phyloP scores from a whole-genome alignment of 208 protist genomes.

The Phytomonas francai region DNA sequence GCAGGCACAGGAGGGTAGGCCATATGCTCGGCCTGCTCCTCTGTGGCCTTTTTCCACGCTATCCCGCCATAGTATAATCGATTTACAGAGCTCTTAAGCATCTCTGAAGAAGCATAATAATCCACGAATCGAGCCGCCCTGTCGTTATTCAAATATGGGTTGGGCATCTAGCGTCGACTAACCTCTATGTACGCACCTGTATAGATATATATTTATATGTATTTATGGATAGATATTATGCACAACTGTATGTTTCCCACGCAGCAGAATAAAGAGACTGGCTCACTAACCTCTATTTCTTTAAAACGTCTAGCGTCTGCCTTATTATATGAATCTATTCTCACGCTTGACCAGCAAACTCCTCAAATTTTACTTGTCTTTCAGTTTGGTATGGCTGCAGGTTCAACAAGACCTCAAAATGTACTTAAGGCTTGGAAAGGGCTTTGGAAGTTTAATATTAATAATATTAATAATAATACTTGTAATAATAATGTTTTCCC shows the following conservation, averaged over 20 bases:
- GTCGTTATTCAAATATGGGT: slow-evolving; percentile 59
- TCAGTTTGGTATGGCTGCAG: too few relatives aligned
- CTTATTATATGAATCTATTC: too few relatives aligned
- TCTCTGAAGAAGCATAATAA: slow-evolving; percentile 65
- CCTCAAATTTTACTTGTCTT: too few relatives aligned
- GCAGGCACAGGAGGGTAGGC: slow-evolving; percentile 33
- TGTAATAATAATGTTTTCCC: too few relatives aligned
- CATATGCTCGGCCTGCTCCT: slow-evolving; percentile 30
- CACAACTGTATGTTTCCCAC: slow-evolving; percentile 3
- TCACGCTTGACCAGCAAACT: too few relatives aligned
- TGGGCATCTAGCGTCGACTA: slow-evolving; percentile 33
- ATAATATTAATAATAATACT: too few relatives aligned
- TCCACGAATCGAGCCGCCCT: slow-evolving; percentile 60
- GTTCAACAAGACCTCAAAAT: too few relatives aligned
- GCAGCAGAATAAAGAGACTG: background rate
- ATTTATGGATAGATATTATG: background rate
- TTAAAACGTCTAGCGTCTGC: too few relatives aligned
- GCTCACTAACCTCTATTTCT: too few relatives aligned
- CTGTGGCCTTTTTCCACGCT: slow-evolving; percentile 29
- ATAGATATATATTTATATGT: too few relatives aligned
- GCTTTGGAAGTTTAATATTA: too few relatives aligned
- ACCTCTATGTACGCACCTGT: background rate
- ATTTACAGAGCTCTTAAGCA: slow-evolving; percentile 62
- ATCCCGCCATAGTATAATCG: slow-evolving; percentile 58
- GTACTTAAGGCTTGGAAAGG: too few relatives aligned